Percentiles rank a stretch among this genome's conserved stretches.
Evolutionary conservation across 2,329 filamentous ascomycete species (phyloP).

Genomic region (Lachnellula suecica): DNA sequence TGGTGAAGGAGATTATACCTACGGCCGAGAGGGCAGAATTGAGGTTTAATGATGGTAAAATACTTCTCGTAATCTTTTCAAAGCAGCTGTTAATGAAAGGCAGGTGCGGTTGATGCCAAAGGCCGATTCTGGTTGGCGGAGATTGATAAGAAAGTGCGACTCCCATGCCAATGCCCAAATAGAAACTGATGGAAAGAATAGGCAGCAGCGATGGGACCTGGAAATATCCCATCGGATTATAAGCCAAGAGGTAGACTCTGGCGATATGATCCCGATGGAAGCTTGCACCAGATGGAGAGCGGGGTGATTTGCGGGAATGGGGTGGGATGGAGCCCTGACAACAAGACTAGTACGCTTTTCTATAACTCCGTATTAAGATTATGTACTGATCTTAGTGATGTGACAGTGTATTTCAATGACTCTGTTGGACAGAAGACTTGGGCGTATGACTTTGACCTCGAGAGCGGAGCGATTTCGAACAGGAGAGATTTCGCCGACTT

Average conservation of each 20-base stretch:
- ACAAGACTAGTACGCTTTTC: constrained; percentile 29
- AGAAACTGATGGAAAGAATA: not conserved
- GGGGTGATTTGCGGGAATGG: constrained; percentile 36
- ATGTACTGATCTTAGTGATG: too few species aligned
- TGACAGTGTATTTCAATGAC: constrained; percentile 36
- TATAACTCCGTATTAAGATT: not conserved
- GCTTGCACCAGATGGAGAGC: constrained; percentile 32
- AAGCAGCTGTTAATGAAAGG: constrained; percentile 8
- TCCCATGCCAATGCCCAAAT: not conserved
- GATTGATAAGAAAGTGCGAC: constrained; percentile 31
- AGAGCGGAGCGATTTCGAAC: constrained; percentile 32
- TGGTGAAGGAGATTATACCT: constrained; percentile 38
- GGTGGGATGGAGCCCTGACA: constrained; percentile 36
- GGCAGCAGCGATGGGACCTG: constrained; percentile 34
- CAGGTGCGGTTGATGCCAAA: constrained; percentile 31
- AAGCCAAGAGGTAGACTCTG: constrained; percentile 24
- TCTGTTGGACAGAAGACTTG: constrained; percentile 33
- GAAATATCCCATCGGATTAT: constrained; percentile 31
- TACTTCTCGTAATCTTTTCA: not conserved
- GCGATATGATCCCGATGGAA: constrained; percentile 24
- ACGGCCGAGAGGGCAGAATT: constrained; percentile 26
- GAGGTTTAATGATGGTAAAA: constrained; percentile 36
- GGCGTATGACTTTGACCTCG: constrained; percentile 35
- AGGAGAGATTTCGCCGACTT: constrained; percentile 24
- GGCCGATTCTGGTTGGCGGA: constrained; percentile 37